Percentiles rank a stretch among this genome's conserved stretches.
Conservation (phyloP, 345 rosid genomes). For the Eucalyptus sp. region DNA sequence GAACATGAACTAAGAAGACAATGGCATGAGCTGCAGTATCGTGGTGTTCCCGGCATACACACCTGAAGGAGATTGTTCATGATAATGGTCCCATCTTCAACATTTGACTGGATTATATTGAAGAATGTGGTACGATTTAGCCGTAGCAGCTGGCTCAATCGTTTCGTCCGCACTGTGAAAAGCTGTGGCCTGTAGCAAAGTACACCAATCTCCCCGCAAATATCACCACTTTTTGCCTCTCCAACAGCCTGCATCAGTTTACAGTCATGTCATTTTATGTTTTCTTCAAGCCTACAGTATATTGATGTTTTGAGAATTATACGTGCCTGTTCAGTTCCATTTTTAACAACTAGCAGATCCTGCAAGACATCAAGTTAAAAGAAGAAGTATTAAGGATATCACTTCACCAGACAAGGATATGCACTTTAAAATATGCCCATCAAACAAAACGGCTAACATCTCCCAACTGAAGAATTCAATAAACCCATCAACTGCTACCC, state of each 20-base stretch:
- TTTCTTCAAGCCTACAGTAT: background rate
- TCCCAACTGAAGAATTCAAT: background rate
- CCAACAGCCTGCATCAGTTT: conserved; percentile 1
- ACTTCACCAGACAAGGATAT: background rate
- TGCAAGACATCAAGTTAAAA: conserved; percentile 1
- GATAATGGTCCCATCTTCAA: conserved; percentile 1
- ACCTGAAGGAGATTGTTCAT: conserved; percentile 9
- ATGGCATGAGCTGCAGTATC: background rate
- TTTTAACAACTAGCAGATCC: conserved; percentile 40
- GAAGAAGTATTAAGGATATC: background rate
- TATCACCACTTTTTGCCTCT: conserved; percentile 1
- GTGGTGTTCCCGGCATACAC: background rate
- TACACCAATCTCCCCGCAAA: conserved; percentile 8
- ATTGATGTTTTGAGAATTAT: background rate
- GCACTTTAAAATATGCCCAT: background rate
- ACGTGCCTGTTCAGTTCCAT: conserved; percentile 36
- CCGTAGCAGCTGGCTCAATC: conserved; percentile 7
- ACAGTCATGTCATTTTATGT: background rate
- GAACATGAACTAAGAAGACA: background rate
- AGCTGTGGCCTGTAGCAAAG: conserved; percentile 8
- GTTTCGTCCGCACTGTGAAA: conserved; percentile 9
- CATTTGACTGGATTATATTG: conserved; percentile 6
- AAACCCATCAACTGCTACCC: background rate
- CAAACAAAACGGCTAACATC: background rate
- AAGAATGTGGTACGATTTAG: conserved; percentile 4